Conservation (phyloP, 345 rosid species). For the Brassica napus region DNA sequence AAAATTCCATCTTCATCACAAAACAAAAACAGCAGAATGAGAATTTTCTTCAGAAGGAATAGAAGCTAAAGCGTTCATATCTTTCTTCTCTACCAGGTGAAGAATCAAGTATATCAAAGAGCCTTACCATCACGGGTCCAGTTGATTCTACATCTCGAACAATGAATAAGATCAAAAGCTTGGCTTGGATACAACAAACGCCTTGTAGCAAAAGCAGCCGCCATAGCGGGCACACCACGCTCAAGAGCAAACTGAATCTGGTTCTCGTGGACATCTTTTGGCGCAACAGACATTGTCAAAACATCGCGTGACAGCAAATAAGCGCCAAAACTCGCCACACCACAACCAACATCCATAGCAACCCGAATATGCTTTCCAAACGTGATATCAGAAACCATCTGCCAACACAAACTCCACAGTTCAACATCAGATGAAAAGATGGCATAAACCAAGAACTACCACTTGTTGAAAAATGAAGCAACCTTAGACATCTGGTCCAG, state of each 20-base stretch:
- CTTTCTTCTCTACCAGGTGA: slow-evolving; percentile 14
- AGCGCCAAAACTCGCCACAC: slow-evolving; percentile 99
- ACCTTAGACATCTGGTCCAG: slow-evolving; percentile 89
- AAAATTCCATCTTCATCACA: slow-evolving; percentile 78
- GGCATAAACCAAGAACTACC: neutral
- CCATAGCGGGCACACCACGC: slow-evolving; percentile 99
- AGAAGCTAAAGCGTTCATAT: neutral
- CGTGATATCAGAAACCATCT: slow-evolving; percentile 86
- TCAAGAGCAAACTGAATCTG: slow-evolving; percentile 99
- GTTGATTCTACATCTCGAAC: slow-evolving; percentile 98
- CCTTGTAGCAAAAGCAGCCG: slow-evolving; percentile 92
- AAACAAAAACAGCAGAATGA: slow-evolving; percentile 16
- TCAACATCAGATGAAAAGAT: slow-evolving; percentile 19
- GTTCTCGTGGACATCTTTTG: slow-evolving; percentile 97
- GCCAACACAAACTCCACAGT: slow-evolving; percentile 17
- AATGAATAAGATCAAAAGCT: slow-evolving; percentile 95
- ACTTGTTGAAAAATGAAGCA: neutral
- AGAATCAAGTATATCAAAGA: slow-evolving; percentile 21
- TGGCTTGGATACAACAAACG: slow-evolving; percentile 88
- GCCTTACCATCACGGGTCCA: slow-evolving; percentile 96
- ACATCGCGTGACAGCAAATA: slow-evolving; percentile 77
- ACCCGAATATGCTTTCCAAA: slow-evolving; percentile 78
- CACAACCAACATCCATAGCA: slow-evolving; percentile 92
- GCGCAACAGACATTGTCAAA: slow-evolving; percentile 88
- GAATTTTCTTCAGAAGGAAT: neutral